A percentile compares a stretch with the other conserved stretches of the same genome.
Evolutionary conservation across 306 rosid species (phyloP).

Genomic region (Pterocarpus macrocarpus): DNA sequence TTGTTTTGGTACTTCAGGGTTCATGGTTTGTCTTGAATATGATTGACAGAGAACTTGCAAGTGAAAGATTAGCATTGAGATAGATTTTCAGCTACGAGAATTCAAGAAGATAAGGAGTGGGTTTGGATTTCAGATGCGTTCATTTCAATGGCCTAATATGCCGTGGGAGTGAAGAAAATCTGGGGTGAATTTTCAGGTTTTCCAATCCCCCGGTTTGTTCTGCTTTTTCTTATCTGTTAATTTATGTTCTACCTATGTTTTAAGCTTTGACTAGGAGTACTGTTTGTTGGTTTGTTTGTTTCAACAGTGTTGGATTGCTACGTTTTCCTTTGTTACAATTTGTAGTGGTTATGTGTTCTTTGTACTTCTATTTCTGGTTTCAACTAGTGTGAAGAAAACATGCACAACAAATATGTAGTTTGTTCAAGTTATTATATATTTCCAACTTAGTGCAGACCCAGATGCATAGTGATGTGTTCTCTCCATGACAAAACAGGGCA

Average conservation of each 20-base stretch:
- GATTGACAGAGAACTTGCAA: conserved; percentile 43
- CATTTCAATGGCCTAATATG: conserved; percentile 57
- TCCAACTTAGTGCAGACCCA: conserved; percentile 49
- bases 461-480: conserved; percentile 21
- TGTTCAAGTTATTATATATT: conserved; percentile 40
- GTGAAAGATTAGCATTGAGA: not conserved
- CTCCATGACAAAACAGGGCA: conserved; percentile 37
- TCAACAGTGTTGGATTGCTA: conserved; percentile 47
- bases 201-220: conserved; percentile 58
- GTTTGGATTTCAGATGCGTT: conserved; percentile 48
- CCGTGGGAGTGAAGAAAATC: conserved; percentile 71
- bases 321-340: conserved; percentile 46
- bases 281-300: conserved; percentile 36
- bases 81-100: conserved; percentile 31
- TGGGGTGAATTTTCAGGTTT: conserved; percentile 62
- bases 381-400: conserved; percentile 17
- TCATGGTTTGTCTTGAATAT: conserved; percentile 15
- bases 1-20: conserved; percentile 4
- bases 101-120: conserved; percentile 38
- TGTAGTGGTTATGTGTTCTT: conserved; percentile 28
- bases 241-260: conserved; percentile 31
- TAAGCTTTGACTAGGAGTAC: conserved; percentile 50
- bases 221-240: conserved; percentile 44
- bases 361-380: conserved; percentile 51
- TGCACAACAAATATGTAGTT: conserved; percentile 36